Evolutionary conservation across 2,329 filamentous ascomycete species (phyloP), one percentile per base, ranked within the genome.

Genomic region (Onygena corvina): DNA sequence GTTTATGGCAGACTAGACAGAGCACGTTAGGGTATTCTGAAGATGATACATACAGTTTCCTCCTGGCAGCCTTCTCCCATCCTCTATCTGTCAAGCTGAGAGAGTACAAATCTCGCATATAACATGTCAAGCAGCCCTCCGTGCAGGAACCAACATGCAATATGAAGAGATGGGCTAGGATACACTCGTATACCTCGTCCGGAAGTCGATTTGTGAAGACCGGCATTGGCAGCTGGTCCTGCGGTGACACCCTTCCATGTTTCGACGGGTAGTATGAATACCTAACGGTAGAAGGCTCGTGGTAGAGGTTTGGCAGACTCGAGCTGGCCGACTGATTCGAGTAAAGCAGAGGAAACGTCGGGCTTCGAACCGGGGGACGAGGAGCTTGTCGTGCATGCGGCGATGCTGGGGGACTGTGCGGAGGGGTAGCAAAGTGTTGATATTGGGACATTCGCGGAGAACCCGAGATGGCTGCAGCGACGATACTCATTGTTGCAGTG

Each of bases 51-150:
- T 67, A 79, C 71, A 80, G 61, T 56, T 66, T 66, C 47, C 64
- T 63, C 55, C 70, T 69, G 8, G 75, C 74, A 11, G 69, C 69
- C 53, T 68, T 71, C 55, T 76, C 71, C 76, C 76, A 80, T n/a
- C 68, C 62, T 48, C 73, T 74, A 54, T 72, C 76, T 14, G 74
- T 76, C 53, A 78, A 60, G 44, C 73, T 70, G 25, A 80, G 63
- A 44, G 70, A 69, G 54, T 70, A 67, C 16, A 80, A 59, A 58
- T 80, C 76, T 49, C 68, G 67, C 54, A 77, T 66, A 53, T 74
- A 76, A 56, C 76, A 77, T 48, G 72, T 71, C 38, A 71, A 64
- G 58, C 76, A 78, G 29, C 72, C 66, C 18, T 63, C 57, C 31
- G 67, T 63, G 27, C 60, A 57, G 9, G 64, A 57, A 4, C 59